Conservation (phyloP, 2,329 filamentous ascomycete species). For the Colletotrichum truncatum region DNA sequence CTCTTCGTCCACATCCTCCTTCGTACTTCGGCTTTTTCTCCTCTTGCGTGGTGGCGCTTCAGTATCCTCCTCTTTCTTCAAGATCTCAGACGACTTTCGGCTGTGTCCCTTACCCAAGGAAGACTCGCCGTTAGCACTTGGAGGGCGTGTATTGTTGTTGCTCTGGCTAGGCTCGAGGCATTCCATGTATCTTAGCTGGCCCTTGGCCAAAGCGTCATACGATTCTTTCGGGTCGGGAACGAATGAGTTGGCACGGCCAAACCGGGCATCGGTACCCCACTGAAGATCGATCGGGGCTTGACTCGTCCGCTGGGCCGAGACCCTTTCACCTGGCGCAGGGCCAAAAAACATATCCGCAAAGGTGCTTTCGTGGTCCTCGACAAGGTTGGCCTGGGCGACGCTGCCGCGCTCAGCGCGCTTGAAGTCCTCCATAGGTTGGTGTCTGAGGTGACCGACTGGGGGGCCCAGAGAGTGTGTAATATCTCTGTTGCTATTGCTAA, state of each 20-base stretch:
- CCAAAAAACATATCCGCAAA: conserved; percentile 55
- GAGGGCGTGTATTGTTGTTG: conserved; percentile 65
- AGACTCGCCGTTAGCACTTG: conserved; percentile 57
- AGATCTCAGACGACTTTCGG: conserved; percentile 35
- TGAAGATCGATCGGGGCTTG: conserved; percentile 57
- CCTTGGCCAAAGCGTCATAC: conserved; percentile 63
- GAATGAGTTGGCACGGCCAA: conserved; percentile 67
- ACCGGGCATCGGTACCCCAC: conserved; percentile 76
- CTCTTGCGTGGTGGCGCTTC: conserved; percentile 59
- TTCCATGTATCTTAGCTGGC: conserved; percentile 64
- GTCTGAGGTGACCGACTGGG: conserved; percentile 51
- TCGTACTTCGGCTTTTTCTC: conserved; percentile 62
- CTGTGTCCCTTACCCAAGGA: conserved; percentile 33
- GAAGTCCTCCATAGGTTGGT: conserved; percentile 54
- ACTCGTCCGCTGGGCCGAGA: conserved; percentile 31
- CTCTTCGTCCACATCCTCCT: conserved; percentile 49
- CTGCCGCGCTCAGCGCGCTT: conserved; percentile 47
- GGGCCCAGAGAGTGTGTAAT: conserved; percentile 37
- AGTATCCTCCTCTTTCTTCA: conserved; percentile 46
- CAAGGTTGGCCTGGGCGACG: conserved; percentile 35
- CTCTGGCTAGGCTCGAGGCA: conserved; percentile 67
- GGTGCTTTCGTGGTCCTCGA: conserved; percentile 42
- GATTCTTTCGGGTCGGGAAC: conserved; percentile 66
- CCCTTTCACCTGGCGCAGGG: conserved; percentile 29
- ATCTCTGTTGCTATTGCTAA: conserved; percentile 21